These are phyloP conservation scores for Parachaetomium inaequale DNA, from an alignment of 495 filamentous ascomycete genomes.

Conservation along the genomic window DNA sequence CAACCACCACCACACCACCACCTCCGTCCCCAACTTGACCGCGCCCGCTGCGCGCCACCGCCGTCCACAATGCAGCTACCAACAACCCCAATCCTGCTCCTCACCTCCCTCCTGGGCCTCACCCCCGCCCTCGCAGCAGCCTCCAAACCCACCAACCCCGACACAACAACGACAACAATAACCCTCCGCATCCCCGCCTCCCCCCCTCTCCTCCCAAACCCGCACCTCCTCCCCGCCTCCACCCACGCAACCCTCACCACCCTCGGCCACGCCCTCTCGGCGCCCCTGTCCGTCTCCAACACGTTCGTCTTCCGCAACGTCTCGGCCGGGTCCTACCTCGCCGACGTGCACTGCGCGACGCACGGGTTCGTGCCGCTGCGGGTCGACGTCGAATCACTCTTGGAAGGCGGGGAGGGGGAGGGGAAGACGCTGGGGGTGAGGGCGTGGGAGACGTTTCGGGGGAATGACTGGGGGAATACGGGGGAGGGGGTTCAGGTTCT, in stretches of 20 bases:
- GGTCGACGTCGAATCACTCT: constrained; percentile 63
- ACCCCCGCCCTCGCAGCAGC: constrained; percentile 7
- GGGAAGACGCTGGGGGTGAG: constrained; percentile 47
- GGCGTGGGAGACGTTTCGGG: constrained; percentile 83
- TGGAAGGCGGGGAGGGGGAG: constrained; percentile 42
- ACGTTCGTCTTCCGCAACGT: constrained; percentile 72
- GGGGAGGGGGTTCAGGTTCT: constrained; percentile 54
- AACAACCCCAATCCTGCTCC: no score
- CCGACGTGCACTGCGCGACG: constrained; percentile 70
- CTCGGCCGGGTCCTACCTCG: constrained; percentile 65
- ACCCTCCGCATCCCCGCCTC: constrained; percentile 49
- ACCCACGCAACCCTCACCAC: constrained; percentile 71
- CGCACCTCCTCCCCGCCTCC: constrained; percentile 55
- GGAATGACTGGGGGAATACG: constrained; percentile 82
- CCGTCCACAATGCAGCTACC: no score
- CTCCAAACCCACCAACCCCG: constrained; percentile 2
- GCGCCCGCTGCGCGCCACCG: no score
- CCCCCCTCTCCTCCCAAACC: constrained; percentile 48
- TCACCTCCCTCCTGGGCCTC: constrained; percentile 18
- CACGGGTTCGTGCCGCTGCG: constrained; percentile 71
- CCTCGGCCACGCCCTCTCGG: constrained; percentile 43
- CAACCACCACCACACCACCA: no score
- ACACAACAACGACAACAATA: constrained; percentile 24
- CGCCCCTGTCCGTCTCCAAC: constrained; percentile 61
- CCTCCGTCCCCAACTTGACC: no score